phyloP scores from a whole-genome alignment of 1,284 basidiomycete species.

The Sphagnurus paluster region DNA sequence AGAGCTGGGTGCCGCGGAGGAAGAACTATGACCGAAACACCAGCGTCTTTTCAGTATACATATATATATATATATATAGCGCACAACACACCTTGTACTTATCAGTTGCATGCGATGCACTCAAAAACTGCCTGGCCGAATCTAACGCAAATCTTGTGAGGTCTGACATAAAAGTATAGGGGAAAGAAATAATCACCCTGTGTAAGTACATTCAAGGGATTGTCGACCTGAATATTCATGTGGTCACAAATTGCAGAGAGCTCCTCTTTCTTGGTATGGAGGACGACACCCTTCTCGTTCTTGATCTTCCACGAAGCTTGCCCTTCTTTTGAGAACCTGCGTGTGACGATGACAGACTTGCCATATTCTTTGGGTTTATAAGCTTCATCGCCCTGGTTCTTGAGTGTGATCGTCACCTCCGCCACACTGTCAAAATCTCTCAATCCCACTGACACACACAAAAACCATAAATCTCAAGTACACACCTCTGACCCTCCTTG shows the following conservation, averaged over 20 bases:
- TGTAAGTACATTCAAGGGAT: conserved; percentile 93
- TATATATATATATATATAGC: no score
- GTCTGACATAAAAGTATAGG: neutral
- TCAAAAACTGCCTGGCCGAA: conserved; percentile 82
- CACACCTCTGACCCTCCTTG: conserved; percentile 80
- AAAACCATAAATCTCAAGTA: conserved; percentile 11
- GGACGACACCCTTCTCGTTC: conserved; percentile 60
- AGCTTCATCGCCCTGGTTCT: conserved; percentile 90
- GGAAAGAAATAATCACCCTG: conserved; percentile 58
- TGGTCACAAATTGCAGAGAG: conserved; percentile 87
- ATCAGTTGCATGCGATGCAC: conserved; percentile 79
- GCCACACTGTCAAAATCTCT: conserved; percentile 48
- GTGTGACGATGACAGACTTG: conserved; percentile 82
- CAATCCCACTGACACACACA: no score
- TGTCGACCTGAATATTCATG: conserved; percentile 97
- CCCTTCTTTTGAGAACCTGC: conserved; percentile 79
- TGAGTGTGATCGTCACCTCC: conserved; percentile 79
- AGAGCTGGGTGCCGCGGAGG: conserved; percentile 90
- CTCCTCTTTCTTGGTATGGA: conserved; percentile 87
- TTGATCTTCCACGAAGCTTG: conserved; percentile 84
- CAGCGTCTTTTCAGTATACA: no score
- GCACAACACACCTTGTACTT: conserved; percentile 86
- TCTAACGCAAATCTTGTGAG: conserved; percentile 25
- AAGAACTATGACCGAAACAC: conserved; percentile 70
- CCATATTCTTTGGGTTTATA: conserved; percentile 85